Conservation (phyloP, 2,329 filamentous ascomycete genomes). For the Mycosphaerella sp. region DNA sequence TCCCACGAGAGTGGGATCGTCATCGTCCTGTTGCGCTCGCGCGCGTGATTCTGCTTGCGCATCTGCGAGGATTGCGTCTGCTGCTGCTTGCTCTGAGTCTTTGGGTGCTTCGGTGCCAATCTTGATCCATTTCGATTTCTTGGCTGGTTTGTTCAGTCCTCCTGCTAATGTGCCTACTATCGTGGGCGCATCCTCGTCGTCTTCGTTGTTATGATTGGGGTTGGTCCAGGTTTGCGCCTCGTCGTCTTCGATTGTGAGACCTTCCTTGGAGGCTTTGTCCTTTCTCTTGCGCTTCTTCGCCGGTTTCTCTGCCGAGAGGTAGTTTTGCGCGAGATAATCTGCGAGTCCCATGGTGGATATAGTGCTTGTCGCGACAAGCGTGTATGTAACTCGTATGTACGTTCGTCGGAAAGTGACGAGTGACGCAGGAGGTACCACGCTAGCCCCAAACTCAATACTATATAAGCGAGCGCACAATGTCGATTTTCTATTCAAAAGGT, state of each 20-base stretch:
- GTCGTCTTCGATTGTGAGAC: conserved; percentile 48
- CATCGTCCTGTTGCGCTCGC: conserved; percentile 31
- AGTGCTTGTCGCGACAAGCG: not conserved
- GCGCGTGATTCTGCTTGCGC: conserved; percentile 30
- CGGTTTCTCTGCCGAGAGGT: conserved; percentile 64
- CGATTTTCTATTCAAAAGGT: not conserved
- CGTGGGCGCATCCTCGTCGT: conserved; percentile 50
- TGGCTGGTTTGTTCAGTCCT: conserved; percentile 45
- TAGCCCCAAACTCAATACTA: not conserved
- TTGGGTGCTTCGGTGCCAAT: conserved; percentile 50
- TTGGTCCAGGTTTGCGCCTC: conserved; percentile 49
- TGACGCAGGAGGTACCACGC: conserved; percentile 1
- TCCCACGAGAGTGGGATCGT: conserved; percentile 46
- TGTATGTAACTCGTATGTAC: not conserved
- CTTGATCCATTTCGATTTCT: conserved; percentile 77
- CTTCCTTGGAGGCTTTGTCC: conserved; percentile 36
- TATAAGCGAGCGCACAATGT: conserved; percentile 1
- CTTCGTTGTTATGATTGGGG: conserved; percentile 41
- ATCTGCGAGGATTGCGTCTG: conserved; percentile 40
- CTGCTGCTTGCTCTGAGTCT: conserved; percentile 55
- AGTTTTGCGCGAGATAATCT: conserved; percentile 84
- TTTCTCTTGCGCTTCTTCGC: conserved; percentile 50
- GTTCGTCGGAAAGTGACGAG: not conserved
- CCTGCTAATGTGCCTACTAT: conserved; percentile 52
- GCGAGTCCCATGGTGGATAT: conserved; percentile 55